Base-by-base conservation (phyloP, 805 yeast genomes). In the Peterozyma xylosa region DNA sequence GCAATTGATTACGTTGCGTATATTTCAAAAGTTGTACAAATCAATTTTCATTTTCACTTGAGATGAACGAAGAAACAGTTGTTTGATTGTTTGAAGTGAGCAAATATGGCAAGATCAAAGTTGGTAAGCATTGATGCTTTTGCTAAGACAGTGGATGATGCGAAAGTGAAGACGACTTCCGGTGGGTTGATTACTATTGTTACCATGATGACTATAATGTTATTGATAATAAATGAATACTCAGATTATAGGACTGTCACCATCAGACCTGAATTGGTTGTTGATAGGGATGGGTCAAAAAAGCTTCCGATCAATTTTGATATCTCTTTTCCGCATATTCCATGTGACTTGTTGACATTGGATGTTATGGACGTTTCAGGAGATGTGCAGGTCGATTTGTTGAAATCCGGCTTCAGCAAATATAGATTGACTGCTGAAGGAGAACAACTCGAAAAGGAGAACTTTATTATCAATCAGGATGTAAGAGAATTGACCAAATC, bases 81-180 rank as follows among this genome's bases (percentile, higher is more conserved):
- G 7, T 21, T 5, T 7, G 7, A 21, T 7, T 7, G 27, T 21
- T 21, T 21, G 27, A 21, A 21, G 27, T 7, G 7, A 21, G 34
- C 9, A 14, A 32, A 32, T 16, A 60, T 60, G 63, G 57, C 57
- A 5, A 58, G 52, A 39, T 57, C 62, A 11, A 52, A 56, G 48
- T 62, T 80, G 50, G 58, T 86, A 40, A 77, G 82, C 37, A 67
- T 86, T 47, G 98, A 90, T 63, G 95, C 91, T n/a, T 90, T 91
- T 59, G 76, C 95, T 29, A 91, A 90, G 64, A 86, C 97, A 5
- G 90, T 87, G 33, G 98, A 91, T 57, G 99, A 93, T 60, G 95
- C 95, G 9, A 76, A 86, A 41, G 78, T 93, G 48, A 80, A 85
- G 49, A 93, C 99, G 3, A 74, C 91, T 5, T 73, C 91, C 9